phyloP scores from a whole-genome alignment of 768 basidiomycete genomes.

The Agaricus blazei region DNA sequence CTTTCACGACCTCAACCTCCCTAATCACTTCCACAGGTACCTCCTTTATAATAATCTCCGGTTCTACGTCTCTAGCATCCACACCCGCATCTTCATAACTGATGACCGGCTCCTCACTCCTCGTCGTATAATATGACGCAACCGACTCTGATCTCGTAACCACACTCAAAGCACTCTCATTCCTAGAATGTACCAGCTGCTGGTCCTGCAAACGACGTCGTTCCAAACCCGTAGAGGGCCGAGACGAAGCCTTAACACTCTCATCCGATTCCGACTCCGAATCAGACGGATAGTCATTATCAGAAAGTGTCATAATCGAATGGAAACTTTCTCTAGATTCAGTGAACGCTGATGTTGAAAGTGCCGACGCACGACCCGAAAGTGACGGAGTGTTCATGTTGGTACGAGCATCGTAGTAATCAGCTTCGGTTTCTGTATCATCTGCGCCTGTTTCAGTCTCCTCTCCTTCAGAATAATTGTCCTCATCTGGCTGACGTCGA shows the following conservation, averaged over 20 bases:
- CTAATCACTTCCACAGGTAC: constrained; percentile 9
- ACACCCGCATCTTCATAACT: constrained; percentile 50
- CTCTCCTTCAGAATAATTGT: constrained; percentile 26
- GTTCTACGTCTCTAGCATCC: constrained; percentile 28
- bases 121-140: constrained; percentile 28
- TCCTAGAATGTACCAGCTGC: neutral
- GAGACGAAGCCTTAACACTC: constrained; percentile 56
- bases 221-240: neutral
- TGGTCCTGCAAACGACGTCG: neutral
- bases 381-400: constrained; percentile 60
- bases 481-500: constrained; percentile 16
- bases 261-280: constrained; percentile 50
- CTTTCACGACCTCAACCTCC: constrained; percentile 2
- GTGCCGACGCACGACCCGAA: constrained; percentile 21
- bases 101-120: constrained; percentile 9
- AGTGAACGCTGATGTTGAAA: constrained; percentile 32
- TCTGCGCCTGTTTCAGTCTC: constrained; percentile 19
- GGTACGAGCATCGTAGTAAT: constrained; percentile 77
- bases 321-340: constrained; percentile 60
- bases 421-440: constrained; percentile 64
- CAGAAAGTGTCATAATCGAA: constrained; percentile 66
- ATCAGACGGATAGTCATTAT: constrained; percentile 58
- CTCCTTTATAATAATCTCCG: constrained; percentile 23
- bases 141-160: constrained; percentile 18
- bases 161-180: neutral